phyloP scores from a whole-genome alignment of 1,284 basidiomycete species.

The Vanrija humicola region DNA sequence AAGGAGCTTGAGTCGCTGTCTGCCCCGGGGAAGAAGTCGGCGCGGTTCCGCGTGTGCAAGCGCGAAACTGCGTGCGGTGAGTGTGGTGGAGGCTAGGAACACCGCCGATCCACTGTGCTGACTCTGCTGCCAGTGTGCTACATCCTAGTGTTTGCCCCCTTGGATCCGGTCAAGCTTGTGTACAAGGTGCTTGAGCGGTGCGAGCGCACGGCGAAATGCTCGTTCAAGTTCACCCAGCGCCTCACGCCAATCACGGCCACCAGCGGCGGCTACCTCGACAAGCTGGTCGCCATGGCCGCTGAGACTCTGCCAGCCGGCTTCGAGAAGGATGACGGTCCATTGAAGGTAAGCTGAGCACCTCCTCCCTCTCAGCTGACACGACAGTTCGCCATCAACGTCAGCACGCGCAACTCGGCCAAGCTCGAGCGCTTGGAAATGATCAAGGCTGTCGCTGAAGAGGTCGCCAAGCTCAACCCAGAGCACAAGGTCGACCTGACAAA shows the following conservation, averaged over 20 bases:
- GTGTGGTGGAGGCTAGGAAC: not conserved
- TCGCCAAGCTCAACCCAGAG: slow-evolving; percentile 23
- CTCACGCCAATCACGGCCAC: slow-evolving; percentile 32
- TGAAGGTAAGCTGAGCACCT: slow-evolving; percentile 7
- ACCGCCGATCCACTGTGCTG: not conserved
- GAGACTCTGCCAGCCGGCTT: slow-evolving; percentile 11
- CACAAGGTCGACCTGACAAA: slow-evolving; percentile 41
- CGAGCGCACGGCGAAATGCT: slow-evolving; percentile 30
- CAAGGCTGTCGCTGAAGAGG: slow-evolving; percentile 34
- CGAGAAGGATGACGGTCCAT: slow-evolving; percentile 2
- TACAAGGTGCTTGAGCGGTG: slow-evolving; percentile 32
- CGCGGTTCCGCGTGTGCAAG: slow-evolving; percentile 30
- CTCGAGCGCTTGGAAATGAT: slow-evolving; percentile 41
- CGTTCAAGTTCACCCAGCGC: slow-evolving; percentile 37
- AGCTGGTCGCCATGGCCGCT: slow-evolving; percentile 22
- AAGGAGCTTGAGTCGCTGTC: slow-evolving; percentile 33
- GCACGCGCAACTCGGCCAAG: slow-evolving; percentile 31
- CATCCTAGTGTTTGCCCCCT: slow-evolving; percentile 17
- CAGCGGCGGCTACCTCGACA: slow-evolving; percentile 22
- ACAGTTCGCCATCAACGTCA: slow-evolving; percentile 37
- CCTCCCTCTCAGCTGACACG: not conserved
- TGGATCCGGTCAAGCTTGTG: slow-evolving; percentile 26
- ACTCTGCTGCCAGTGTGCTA: slow-evolving; percentile 28
- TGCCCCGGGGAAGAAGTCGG: slow-evolving; percentile 25
- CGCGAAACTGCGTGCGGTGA: slow-evolving; percentile 31